These are phyloP conservation scores for Musa itinerans DNA, from an alignment of 176 grass and related monocot genomes.

Conservation along the genomic window DNA sequence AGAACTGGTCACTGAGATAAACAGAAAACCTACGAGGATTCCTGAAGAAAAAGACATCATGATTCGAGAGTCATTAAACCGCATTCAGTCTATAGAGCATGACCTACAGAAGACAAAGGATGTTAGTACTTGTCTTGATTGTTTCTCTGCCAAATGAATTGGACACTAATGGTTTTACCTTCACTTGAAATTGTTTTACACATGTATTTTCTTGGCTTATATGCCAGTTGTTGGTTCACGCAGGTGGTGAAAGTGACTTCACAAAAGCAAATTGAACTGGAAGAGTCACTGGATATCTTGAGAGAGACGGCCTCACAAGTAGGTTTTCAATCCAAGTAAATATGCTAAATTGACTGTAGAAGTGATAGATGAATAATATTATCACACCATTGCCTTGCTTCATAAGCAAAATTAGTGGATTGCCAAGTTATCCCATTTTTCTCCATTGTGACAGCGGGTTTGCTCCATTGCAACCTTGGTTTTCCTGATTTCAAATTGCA, in stretches of 20 bases:
- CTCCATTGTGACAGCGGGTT: not conserved
- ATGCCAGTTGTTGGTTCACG: not conserved
- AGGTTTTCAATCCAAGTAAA: conserved; percentile 2
- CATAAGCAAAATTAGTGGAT: not conserved
- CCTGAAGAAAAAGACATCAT: conserved; percentile 32
- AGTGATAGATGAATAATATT: not conserved
- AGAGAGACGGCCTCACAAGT: conserved; percentile 27
- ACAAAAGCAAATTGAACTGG: conserved; percentile 30
- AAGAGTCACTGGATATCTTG: conserved; percentile 22
- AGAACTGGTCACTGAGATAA: conserved; percentile 27
- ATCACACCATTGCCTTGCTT: not conserved
- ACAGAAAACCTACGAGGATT: conserved; percentile 26
- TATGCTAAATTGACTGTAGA: not conserved
- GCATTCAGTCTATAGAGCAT: conserved; percentile 33
- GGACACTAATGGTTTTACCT: not conserved
- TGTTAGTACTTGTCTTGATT: conserved; percentile 17
- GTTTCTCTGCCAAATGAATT: not conserved
- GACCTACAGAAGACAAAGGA: conserved; percentile 36
- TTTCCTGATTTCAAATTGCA: not conserved
- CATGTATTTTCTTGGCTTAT: conserved; percentile 1
- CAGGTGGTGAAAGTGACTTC: conserved; percentile 36
- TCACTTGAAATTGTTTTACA: not conserved
- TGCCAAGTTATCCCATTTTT: not conserved
- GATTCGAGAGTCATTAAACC: conserved; percentile 31
- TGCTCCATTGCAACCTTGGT: not conserved